Evolutionary conservation across 805 yeast species (phyloP).

Genomic region (Wickerhamomyces strasburgensis): DNA sequence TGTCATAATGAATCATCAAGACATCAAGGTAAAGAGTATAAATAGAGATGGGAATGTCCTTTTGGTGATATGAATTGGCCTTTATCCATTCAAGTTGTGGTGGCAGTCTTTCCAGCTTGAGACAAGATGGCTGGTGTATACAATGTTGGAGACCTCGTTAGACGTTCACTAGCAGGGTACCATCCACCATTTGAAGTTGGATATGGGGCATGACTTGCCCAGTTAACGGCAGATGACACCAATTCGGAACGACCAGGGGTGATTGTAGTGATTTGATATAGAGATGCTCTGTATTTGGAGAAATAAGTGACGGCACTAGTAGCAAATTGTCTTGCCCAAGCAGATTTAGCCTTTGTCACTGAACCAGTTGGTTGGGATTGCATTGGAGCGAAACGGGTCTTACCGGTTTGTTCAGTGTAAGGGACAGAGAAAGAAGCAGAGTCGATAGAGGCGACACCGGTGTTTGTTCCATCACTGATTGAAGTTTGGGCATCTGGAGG

Average conservation of each 20-base stretch:
- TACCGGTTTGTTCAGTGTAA: slow-evolving; percentile 76
- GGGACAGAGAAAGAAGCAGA: slow-evolving; percentile 59
- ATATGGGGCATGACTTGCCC: slow-evolving; percentile 65
- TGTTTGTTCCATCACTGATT: slow-evolving; percentile 30
- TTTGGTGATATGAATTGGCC: no score
- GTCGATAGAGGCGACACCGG: slow-evolving; percentile 38
- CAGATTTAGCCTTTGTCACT: slow-evolving; percentile 48
- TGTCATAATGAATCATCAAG: no score
- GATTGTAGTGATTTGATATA: slow-evolving; percentile 50
- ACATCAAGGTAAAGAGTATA: no score
- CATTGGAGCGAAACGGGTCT: slow-evolving; percentile 84
- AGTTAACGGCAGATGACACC: slow-evolving; percentile 56
- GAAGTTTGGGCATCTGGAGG: slow-evolving; percentile 39
- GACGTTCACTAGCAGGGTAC: slow-evolving; percentile 58
- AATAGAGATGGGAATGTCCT: no score
- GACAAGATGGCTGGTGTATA: slow-evolving; percentile 4
- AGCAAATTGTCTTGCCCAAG: slow-evolving; percentile 63
- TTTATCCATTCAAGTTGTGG: no score
- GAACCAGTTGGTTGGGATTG: slow-evolving; percentile 77
- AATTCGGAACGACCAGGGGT: slow-evolving; percentile 86
- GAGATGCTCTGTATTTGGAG: slow-evolving; percentile 33
- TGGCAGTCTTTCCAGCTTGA: background rate
- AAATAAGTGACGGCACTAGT: slow-evolving; percentile 65
- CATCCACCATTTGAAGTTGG: slow-evolving; percentile 57
- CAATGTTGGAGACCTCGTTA: slow-evolving; percentile 12